A percentile compares a stretch with the other conserved stretches of the same genome.
phyloP scores from a whole-genome alignment of 2,329 filamentous ascomycete genomes.

The Clonostachys solani region DNA sequence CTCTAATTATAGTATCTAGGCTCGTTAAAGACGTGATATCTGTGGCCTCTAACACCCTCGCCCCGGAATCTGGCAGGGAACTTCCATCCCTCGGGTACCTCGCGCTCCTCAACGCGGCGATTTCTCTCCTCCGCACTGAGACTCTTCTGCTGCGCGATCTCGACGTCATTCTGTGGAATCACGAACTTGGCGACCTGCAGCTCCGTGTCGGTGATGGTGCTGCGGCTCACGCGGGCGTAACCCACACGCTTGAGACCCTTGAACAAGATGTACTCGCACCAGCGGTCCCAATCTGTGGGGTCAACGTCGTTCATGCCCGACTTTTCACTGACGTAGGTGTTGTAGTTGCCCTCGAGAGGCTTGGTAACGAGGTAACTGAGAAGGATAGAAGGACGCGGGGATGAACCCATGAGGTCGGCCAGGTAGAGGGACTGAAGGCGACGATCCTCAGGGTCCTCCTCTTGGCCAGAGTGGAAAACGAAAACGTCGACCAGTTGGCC shows the following conservation, averaged over 20 bases:
- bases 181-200: conserved; percentile 95
- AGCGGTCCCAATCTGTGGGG: conserved; percentile 87
- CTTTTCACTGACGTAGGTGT: conserved; percentile 81
- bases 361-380: conserved; percentile 91
- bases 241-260: conserved; percentile 81
- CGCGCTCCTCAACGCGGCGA: conserved; percentile 58
- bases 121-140: conserved; percentile 50
- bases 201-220: conserved; percentile 95
- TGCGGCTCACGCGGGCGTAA: conserved; percentile 84
- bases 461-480: conserved; percentile 97
- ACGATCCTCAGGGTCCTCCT: conserved; percentile 91
- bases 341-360: conserved; percentile 90
- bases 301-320: conserved; percentile 97
- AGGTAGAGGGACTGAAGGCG: conserved; percentile 84
- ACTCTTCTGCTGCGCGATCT: conserved; percentile 36
- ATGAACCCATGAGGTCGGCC: conserved; percentile 80
- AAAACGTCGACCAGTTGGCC: conserved; percentile 88
- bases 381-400: conserved; percentile 74
- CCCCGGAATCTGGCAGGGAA: conserved; percentile 86
- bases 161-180: conserved; percentile 62
- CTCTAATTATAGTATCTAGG: conserved; percentile 63
- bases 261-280: conserved; percentile 98
- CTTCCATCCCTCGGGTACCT: conserved; percentile 71
- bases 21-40: conserved; percentile 93
- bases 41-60: conserved; percentile 80